Conservation (phyloP, 192 early-diverging fungal species). For the Backusella luteola region DNA sequence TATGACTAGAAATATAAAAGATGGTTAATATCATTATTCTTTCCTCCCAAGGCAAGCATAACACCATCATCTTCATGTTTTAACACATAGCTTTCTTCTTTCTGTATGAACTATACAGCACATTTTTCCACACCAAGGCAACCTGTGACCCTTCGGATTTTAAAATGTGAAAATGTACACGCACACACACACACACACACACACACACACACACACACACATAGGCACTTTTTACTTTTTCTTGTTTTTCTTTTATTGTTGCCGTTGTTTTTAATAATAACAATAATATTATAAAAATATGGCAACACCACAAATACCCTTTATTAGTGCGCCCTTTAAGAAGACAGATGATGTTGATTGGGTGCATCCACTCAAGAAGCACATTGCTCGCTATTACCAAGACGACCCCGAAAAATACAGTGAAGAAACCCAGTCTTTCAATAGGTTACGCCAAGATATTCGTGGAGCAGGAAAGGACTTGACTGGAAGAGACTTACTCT, state of each 20-base stretch:
- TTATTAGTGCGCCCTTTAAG: slow-evolving; percentile 73
- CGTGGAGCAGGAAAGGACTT: slow-evolving; percentile 92
- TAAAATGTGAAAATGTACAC: slow-evolving; percentile 3
- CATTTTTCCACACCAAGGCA: no score
- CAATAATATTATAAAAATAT: slow-evolving; percentile 5
- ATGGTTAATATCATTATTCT: no score
- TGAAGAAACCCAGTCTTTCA: slow-evolving; percentile 77
- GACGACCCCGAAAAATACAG: slow-evolving; percentile 93
- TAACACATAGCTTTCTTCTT: no score
- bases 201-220: background rate
- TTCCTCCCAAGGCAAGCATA: no score
- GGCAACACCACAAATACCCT: slow-evolving; percentile 49
- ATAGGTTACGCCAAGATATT: slow-evolving; percentile 93
- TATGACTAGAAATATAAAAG: no score
- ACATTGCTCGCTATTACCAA: slow-evolving; percentile 83
- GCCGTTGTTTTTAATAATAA: slow-evolving; percentile 5
- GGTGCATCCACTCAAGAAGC: slow-evolving; percentile 75
- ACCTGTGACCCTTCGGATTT: background rate
- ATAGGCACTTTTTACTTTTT: background rate
- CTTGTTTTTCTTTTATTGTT: background rate
- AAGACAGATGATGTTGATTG: slow-evolving; percentile 92
- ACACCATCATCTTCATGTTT: no score
- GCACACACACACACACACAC: background rate
- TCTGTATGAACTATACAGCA: no score
- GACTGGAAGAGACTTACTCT: slow-evolving; percentile 91